phyloP scores from a whole-genome alignment of 805 yeast genomes.

The Candida nanaspora region DNA sequence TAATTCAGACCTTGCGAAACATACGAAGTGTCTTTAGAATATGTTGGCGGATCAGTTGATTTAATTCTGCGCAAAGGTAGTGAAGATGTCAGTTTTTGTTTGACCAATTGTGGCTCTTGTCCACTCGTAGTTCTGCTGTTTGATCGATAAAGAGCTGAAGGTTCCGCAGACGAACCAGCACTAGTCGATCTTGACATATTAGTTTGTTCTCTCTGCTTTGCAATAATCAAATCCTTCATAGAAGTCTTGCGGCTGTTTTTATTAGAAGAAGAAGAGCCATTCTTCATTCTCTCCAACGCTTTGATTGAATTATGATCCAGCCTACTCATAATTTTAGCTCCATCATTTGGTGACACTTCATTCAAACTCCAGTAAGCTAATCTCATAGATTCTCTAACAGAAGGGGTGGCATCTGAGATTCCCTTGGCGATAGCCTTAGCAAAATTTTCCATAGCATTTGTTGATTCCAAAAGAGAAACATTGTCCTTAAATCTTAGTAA shows the following conservation, averaged over 20 bases:
- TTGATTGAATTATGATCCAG: slow-evolving; percentile 42
- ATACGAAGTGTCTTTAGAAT: not conserved
- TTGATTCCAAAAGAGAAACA: slow-evolving; percentile 19
- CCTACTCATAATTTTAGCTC: slow-evolving; percentile 29
- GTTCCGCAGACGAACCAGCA: not conserved
- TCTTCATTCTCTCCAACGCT: slow-evolving; percentile 46
- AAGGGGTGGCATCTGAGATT: slow-evolving; percentile 71
- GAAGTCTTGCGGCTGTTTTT: slow-evolving; percentile 30
- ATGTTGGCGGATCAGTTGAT: not conserved
- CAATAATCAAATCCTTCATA: slow-evolving; percentile 38
- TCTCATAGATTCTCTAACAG: slow-evolving; percentile 72
- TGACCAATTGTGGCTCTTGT: no score
- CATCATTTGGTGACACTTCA: slow-evolving; percentile 45
- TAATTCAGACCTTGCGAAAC: no score
- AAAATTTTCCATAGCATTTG: slow-evolving; percentile 34
- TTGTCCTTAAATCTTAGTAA: slow-evolving; percentile 43
- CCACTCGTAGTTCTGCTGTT: not conserved
- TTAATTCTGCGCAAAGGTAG: not conserved
- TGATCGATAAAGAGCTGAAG: not conserved
- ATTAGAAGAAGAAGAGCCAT: slow-evolving; percentile 10
- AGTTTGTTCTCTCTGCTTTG: slow-evolving; percentile 28
- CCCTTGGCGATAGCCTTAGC: slow-evolving; percentile 51
- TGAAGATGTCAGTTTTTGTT: not conserved
- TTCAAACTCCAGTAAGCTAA: slow-evolving; percentile 65
- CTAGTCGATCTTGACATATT: not conserved